Evolutionary conservation across 768 basidiomycete species (phyloP).

Genomic region (Cystofilobasidium ferigula): DNA sequence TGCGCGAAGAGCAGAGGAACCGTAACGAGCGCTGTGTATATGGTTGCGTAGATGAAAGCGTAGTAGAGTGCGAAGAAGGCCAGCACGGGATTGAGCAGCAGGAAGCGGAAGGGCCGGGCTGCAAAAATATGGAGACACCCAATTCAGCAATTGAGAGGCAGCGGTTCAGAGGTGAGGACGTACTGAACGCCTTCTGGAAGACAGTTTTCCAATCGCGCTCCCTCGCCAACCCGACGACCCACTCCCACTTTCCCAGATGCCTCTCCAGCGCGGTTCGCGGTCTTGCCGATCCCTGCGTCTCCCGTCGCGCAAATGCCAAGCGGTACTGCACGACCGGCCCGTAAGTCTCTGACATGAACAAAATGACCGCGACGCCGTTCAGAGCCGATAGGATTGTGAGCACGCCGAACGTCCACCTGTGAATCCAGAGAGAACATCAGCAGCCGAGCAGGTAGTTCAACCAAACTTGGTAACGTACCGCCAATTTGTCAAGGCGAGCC

Average conservation of each 20-base stretch:
- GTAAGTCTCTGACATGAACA: conserved; percentile 19
- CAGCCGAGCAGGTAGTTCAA: not conserved
- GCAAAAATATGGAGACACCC: not conserved
- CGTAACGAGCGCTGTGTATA: conserved; percentile 17
- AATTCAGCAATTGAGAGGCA: not conserved
- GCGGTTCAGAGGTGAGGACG: not conserved
- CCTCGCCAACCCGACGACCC: conserved; percentile 11
- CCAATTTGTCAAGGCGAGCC: conserved; percentile 10
- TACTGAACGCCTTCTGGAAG: conserved; percentile 20
- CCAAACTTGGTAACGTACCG: not conserved
- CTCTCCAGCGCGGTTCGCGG: not conserved
- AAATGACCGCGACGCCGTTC: not conserved
- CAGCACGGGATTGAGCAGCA: conserved; percentile 17
- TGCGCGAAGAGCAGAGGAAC: conserved; percentile 12
- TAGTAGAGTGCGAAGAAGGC: conserved; percentile 10
- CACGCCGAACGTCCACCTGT: conserved; percentile 22
- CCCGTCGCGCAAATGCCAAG: not conserved
- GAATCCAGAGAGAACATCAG: not conserved
- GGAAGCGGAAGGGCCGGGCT: conserved; percentile 20
- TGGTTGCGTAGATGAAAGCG: conserved; percentile 5
- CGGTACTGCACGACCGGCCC: conserved; percentile 15
- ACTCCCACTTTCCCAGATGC: not conserved
- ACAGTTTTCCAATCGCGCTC: conserved; percentile 12
- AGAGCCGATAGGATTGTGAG: conserved; percentile 19
- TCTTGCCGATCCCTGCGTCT: too few species aligned